Conservation (phyloP, 306 rosid genomes). For the Prunus fruticosa region DNA sequence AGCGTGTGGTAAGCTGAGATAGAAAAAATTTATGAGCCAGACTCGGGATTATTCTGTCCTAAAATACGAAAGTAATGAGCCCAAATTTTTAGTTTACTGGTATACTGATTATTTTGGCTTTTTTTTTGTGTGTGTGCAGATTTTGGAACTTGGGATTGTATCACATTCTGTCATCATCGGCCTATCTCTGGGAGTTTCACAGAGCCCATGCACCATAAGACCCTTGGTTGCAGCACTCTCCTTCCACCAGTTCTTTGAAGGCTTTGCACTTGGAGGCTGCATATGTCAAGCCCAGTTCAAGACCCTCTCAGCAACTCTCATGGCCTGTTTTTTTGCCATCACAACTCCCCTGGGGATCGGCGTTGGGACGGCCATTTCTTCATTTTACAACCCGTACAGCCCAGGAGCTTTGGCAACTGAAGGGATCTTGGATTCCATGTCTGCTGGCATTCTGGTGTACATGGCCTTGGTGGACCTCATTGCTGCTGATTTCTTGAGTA, state of each 20-base stretch:
- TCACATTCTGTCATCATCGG: constrained; percentile 97
- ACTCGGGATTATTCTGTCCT: neutral
- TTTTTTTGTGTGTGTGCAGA: constrained; percentile 32
- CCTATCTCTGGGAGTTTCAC: constrained; percentile 81
- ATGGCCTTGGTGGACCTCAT: constrained; percentile 95
- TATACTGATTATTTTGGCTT: too few relatives aligned
- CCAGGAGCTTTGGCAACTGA: constrained; percentile 65
- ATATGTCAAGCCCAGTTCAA: constrained; percentile 88
- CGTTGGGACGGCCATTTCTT: constrained; percentile 60
- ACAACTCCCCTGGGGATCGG: constrained; percentile 80
- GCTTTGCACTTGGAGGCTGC: constrained; percentile 99
- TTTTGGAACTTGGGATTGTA: constrained; percentile 91
- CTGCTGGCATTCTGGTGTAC: constrained; percentile 83
- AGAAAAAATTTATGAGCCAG: neutral
- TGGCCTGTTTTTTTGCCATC: constrained; percentile 84
- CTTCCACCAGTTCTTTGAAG: constrained; percentile 96
- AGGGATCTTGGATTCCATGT: constrained; percentile 76
- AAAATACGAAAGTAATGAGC: too few relatives aligned
- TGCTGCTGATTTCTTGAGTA: constrained; percentile 91
- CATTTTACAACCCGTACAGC: constrained; percentile 63
- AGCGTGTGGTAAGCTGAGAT: neutral
- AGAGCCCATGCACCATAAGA: constrained; percentile 84
- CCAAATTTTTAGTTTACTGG: too few relatives aligned
- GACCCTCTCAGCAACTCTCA: constrained; percentile 51
- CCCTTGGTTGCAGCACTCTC: constrained; percentile 86